Base-by-base conservation (phyloP, 2,329 filamentous ascomycete genomes). In the Aspergillus candidus region DNA sequence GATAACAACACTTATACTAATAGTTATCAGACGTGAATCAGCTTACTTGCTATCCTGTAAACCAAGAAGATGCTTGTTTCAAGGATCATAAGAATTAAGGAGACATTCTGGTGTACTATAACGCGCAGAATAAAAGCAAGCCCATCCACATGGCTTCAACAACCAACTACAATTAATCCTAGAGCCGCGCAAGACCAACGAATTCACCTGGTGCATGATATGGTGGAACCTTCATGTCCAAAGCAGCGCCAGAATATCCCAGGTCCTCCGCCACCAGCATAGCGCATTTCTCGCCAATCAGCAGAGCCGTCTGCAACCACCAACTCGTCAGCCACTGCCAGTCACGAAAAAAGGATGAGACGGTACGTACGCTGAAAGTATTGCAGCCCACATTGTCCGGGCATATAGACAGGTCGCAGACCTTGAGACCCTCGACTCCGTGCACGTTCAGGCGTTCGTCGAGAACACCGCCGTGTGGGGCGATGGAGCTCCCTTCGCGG, bases 401-500 rank as follows among this genome's bases (percentile, higher is more conserved):
- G 65, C 84, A 88, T 71, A 88, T 86, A 40, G 76, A 82, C 35
- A 88, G 66, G 64, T 89, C 85, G 11, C 83, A 83, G 17, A 88
- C 84, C 75, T 88, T 88, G 56, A 89, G 76, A 12, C 82, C 81
- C 72, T 86, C 77, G 52, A 88, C 83, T 40, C 84, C 85, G 60
- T 88, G 83, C 3, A 89, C 84, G 54, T 88, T 88, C 44, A 89
- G 75, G 47, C 84, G 78, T 66, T 87, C 83, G 59, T 89, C 85
- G 32, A 89, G 68, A 0, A 89, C 85, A 47, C 85, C 85, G 11
- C 62, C 62, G 57, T 88, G 83, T 70, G 85, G 86, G 63, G 89
- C 84, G 58, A 90, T 86, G 57, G 78, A 82, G 71, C 88, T 90
- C 47, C 86, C 86, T 58, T 88, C 78, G 48, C 70, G 76, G 4